Percentiles rank a stretch among this genome's conserved stretches.
Conservation (phyloP, 2,329 filamentous ascomycete genomes). For the Colletotrichum gigasporum region DNA sequence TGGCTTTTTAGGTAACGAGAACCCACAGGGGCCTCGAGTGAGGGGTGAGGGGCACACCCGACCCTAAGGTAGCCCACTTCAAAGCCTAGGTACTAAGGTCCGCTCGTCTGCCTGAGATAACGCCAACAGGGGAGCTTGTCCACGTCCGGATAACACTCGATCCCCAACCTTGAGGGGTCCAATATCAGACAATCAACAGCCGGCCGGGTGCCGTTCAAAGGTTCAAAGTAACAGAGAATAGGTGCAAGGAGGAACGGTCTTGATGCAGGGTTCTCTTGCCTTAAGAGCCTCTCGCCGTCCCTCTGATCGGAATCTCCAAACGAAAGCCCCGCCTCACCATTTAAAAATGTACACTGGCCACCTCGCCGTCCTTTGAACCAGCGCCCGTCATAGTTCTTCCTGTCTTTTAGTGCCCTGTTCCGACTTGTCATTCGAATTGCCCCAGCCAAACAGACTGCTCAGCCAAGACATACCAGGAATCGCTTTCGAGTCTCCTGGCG, state of each 20-base stretch:
- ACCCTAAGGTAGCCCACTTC: background rate
- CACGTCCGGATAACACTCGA: too few species aligned
- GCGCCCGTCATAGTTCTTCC: conserved; percentile 10
- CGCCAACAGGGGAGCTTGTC: too few species aligned
- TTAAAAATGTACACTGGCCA: background rate
- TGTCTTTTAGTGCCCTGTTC: conserved; percentile 16
- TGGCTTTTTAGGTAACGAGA: conserved; percentile 7
- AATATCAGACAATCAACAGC: too few species aligned
- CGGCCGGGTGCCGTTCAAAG: too few species aligned
- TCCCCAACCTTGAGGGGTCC: too few species aligned
- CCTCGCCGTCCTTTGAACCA: background rate
- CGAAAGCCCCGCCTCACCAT: background rate
- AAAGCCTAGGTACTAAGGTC: too few species aligned
- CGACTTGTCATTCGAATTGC: conserved; percentile 27
- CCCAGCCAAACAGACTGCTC: conserved; percentile 26
- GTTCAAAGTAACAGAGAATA: too few species aligned
- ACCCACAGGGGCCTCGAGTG: background rate
- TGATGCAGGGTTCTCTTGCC: too few species aligned
- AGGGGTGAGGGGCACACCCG: conserved; percentile 20
- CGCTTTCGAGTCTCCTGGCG: conserved; percentile 50
- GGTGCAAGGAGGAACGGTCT: too few species aligned
- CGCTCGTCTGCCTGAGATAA: too few species aligned
- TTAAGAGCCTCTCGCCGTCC: too few species aligned
- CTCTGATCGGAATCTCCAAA: too few species aligned
- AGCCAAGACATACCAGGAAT: conserved; percentile 52